A percentile compares a stretch with the other conserved stretches of the same genome.
Conservation (phyloP, 2,329 filamentous ascomycete genomes). For the Juglanconis juglandina region DNA sequence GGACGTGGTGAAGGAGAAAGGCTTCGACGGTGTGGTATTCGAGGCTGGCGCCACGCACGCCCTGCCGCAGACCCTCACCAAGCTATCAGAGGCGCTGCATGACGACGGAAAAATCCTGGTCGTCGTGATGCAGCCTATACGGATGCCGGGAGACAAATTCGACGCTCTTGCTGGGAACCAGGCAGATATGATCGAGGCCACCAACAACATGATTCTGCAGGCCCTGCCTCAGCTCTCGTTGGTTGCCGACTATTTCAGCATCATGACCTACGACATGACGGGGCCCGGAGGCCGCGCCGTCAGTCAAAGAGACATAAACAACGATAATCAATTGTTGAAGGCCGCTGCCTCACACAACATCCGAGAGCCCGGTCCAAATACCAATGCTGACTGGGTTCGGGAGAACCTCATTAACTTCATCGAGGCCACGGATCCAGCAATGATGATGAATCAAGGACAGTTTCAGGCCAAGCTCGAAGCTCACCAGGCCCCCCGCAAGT, state of each 20-base stretch:
- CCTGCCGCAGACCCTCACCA: slow-evolving; percentile 13
- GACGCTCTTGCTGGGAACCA: slow-evolving; percentile 1
- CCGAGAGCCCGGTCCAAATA: slow-evolving; percentile 20
- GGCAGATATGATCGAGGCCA: slow-evolving; percentile 1
- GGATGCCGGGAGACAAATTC: slow-evolving; percentile 4
- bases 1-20: slow-evolving; percentile 17
- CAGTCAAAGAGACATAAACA: neutral
- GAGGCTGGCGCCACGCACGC: slow-evolving; percentile 22
- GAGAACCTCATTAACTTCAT: slow-evolving; percentile 15
- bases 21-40: slow-evolving; percentile 21
- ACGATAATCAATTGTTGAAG: slow-evolving; percentile 1
- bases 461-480: slow-evolving; percentile 7
- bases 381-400: slow-evolving; percentile 17
- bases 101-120: slow-evolving; percentile 18
- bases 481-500: slow-evolving; percentile 12
- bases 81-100: slow-evolving; percentile 17
- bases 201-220: slow-evolving; percentile 10
- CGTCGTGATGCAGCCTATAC: slow-evolving; percentile 21
- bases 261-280: slow-evolving; percentile 24
- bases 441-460: neutral
- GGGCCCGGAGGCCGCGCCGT: slow-evolving; percentile 18
- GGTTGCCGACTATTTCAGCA: slow-evolving; percentile 21
- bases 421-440: slow-evolving; percentile 8
- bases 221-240: slow-evolving; percentile 17
- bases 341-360: slow-evolving; percentile 9